phyloP scores from a whole-genome alignment of 495 filamentous ascomycete genomes.

The Tuber indicum region DNA sequence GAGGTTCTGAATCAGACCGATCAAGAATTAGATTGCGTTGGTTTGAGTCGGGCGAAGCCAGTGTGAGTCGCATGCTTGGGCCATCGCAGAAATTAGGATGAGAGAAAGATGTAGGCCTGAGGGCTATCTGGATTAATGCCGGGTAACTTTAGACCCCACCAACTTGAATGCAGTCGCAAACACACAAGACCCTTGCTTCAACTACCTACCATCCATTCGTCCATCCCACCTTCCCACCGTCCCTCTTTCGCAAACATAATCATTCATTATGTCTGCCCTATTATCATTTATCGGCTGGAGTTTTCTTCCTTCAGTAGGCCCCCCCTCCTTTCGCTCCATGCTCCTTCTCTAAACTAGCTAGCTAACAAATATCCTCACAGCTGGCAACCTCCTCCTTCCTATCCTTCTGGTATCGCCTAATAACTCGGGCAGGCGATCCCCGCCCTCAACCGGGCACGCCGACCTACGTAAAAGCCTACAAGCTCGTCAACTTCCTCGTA shows the following conservation, averaged over 20 bases:
- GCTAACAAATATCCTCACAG: conserved; percentile 44
- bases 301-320: conserved; percentile 66
- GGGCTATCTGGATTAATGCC: conserved; percentile 12
- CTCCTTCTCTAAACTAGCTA: not conserved
- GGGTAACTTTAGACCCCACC: conserved; percentile 28
- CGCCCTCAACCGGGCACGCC: conserved; percentile 67
- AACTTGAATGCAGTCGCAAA: not conserved
- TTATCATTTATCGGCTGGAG: conserved; percentile 75
- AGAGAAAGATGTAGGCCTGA: conserved; percentile 11
- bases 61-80: not conserved
- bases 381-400: conserved; percentile 74
- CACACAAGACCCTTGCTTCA: not conserved
- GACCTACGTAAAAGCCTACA: conserved; percentile 63
- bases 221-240: conserved; percentile 19
- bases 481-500: conserved; percentile 73
- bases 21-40: not conserved
- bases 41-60: conserved; percentile 32
- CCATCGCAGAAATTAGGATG: not conserved
- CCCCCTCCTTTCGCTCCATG: conserved; percentile 3
- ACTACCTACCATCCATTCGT: not conserved
- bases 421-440: conserved; percentile 83
- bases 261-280: conserved; percentile 43
- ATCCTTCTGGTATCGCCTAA: conserved; percentile 75
- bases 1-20: not conserved
- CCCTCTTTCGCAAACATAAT: not conserved